These are phyloP conservation scores for Tephrocybe rancida DNA, from an alignment of 768 basidiomycete genomes.

Conservation along the genomic window DNA sequence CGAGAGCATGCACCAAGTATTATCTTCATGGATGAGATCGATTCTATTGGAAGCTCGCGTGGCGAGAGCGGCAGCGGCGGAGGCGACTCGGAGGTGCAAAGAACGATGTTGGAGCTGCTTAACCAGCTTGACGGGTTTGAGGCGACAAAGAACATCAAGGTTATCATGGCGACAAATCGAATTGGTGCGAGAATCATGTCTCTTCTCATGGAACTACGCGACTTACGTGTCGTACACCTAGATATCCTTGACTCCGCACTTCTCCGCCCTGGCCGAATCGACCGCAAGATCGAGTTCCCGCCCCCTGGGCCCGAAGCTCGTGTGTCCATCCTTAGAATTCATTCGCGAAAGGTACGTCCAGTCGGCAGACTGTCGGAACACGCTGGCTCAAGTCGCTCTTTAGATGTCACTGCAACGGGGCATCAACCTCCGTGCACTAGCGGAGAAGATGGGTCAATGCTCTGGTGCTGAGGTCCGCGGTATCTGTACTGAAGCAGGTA, in stretches of 20 bases:
- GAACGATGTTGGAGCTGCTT: constrained; percentile 88
- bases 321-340: constrained; percentile 95
- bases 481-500: constrained; percentile 96
- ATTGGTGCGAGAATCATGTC: constrained; percentile 56
- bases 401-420: constrained; percentile 98
- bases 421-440: constrained; percentile 93
- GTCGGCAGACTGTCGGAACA: not conserved
- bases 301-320: constrained; percentile 97
- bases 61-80: constrained; percentile 91
- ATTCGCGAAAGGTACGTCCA: constrained; percentile 80
- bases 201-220: not conserved
- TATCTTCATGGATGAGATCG: constrained; percentile 99
- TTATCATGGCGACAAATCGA: constrained; percentile 95
- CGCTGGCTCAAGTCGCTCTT: not conserved
- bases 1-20: constrained; percentile 96
- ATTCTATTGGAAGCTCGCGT: constrained; percentile 92
- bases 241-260: constrained; percentile 96
- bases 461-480: constrained; percentile 97
- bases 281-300: constrained; percentile 97
- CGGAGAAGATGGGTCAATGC: constrained; percentile 99
- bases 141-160: constrained; percentile 98
- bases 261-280: constrained; percentile 92
- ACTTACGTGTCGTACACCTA: constrained; percentile 23
- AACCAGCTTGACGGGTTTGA: constrained; percentile 93
- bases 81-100: constrained; percentile 87